phyloP scores from a whole-genome alignment of 139 green algal genomes.

The Pseudopediastrum boryanum region DNA sequence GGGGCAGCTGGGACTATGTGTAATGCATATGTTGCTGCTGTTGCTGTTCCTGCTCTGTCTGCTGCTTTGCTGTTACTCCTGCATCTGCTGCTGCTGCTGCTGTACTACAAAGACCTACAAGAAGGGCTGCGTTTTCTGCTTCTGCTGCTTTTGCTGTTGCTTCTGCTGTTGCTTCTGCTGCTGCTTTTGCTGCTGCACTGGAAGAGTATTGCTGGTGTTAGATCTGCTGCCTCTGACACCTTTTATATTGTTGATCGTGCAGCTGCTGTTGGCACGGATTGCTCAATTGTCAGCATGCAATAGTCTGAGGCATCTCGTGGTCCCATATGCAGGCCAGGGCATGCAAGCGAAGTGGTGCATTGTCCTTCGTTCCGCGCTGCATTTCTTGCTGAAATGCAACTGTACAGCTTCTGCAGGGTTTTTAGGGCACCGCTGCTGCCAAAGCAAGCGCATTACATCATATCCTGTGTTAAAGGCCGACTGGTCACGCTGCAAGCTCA shows the following conservation, averaged over 20 bases:
- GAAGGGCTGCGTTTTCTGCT: background rate
- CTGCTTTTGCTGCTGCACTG: constrained; percentile 11
- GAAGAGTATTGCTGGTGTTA: background rate
- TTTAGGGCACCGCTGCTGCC: too few relatives aligned
- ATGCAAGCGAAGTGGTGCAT: constrained; percentile 54
- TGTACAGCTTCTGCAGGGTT: too few relatives aligned
- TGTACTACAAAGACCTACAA: background rate
- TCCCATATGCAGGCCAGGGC: constrained; percentile 68
- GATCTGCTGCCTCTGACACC: background rate
- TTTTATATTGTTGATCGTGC: constrained; percentile 9
- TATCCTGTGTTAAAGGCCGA: background rate
- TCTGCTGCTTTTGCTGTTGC: background rate
- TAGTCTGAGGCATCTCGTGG: constrained; percentile 18
- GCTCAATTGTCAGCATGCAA: constrained; percentile 18
- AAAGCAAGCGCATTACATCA: background rate
- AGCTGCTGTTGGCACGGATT: constrained; percentile 29
- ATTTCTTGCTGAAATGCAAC: too few relatives aligned
- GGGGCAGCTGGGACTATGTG: background rate
- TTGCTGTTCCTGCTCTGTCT: background rate
- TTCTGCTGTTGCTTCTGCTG: background rate
- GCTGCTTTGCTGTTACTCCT: background rate
- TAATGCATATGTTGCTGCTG: background rate
- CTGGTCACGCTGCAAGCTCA: too few relatives aligned
- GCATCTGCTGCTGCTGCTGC: too few relatives aligned
- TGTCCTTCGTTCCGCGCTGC: background rate